Evolutionary conservation across 371 early-diverging fungal genomes (phyloP), one percentile per base, ranked within the genome.

Genomic region (Mortierella sp.): DNA sequence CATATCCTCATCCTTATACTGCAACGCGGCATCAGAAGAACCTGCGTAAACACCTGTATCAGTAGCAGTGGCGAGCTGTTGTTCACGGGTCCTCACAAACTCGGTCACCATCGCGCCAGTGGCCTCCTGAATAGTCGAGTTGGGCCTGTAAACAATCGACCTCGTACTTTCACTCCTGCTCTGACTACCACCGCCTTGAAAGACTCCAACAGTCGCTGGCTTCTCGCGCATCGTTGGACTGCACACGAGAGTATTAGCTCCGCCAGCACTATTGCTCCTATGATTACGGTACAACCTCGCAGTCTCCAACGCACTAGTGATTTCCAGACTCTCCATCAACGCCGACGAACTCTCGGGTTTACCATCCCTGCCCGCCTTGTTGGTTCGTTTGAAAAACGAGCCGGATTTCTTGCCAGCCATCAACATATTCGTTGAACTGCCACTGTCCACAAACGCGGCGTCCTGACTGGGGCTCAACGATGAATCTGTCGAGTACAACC

Each of bases 81-180:
- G 83, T 43, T 74, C 72, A 57, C 79, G 79, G 26, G 40, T 76
- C 50, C 73, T 75, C 31, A 83, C 72, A 77, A 83, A 83, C 69
- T 79, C 77, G 9, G 83, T 77, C 16, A 76, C 80, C 46, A 83
- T 26, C 40, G 83, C 83, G 28, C 51, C 80, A 9, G 76, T 80
- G 1, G 80, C 77, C 34, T 83, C 74, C 3, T 53, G 74, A 31
- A 79, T 83, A 8, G 83, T 80, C 16, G 83, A 79, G 24, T 83
- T 83, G 10, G 83, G 80, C 43, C 77, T 59, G 64, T 82, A 79
- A 3, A 75, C 48, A n/a, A 54, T 43, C 5, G 74, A 46, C 26
- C 73, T 28, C 6, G 44, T 0, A 26, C 31, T 51, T 0, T 50
- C 61, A 16, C n/a, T 61, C 31, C 16, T 28, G 8, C 34, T 34